A percentile compares a stretch with the other conserved stretches of the same genome.
phyloP scores from a whole-genome alignment of 345 rosid genomes.

The Citrus hindsii region DNA sequence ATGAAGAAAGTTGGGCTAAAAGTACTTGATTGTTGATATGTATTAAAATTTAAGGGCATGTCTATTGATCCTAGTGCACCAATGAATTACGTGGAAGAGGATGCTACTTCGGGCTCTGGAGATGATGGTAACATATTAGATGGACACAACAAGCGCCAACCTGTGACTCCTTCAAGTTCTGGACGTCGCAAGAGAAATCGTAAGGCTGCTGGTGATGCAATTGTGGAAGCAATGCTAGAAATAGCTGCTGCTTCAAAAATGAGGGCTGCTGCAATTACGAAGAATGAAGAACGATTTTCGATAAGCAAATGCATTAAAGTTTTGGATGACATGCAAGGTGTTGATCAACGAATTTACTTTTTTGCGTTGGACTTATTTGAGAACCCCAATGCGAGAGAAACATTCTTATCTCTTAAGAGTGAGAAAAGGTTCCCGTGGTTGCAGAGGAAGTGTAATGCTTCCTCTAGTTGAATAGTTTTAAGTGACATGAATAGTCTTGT shows the following conservation, averaged over 20 bases:
- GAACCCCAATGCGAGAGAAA: slow-evolving; percentile 64
- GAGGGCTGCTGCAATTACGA: slow-evolving; percentile 70
- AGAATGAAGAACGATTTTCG: slow-evolving; percentile 68
- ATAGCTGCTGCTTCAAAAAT: slow-evolving; percentile 80
- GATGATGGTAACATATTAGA: slow-evolving; percentile 52
- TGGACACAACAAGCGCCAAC: slow-evolving; percentile 52
- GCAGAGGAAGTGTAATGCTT: slow-evolving; percentile 53
- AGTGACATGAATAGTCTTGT: slow-evolving; percentile 11
- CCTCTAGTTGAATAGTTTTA: slow-evolving; percentile 26
- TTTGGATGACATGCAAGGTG: slow-evolving; percentile 72
- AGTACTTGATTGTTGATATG: neutral
- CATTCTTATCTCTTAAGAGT: slow-evolving; percentile 60
- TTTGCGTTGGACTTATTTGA: slow-evolving; percentile 77
- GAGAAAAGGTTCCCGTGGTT: slow-evolving; percentile 76
- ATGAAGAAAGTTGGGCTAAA: neutral
- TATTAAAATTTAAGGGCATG: slow-evolving; percentile 9
- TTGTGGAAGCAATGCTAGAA: slow-evolving; percentile 88
- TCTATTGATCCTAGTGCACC: slow-evolving; percentile 31
- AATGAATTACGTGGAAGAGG: slow-evolving; percentile 46
- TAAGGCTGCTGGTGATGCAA: slow-evolving; percentile 77
- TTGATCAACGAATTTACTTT: slow-evolving; percentile 62
- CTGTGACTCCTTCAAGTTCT: slow-evolving; percentile 37
- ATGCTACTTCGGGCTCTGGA: slow-evolving; percentile 58
- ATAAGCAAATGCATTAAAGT: slow-evolving; percentile 84
- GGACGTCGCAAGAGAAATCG: slow-evolving; percentile 63